Base-by-base conservation (phyloP, 225 moss, liverwort and hornwort species). In the Rhytidiadelphus loreus region DNA sequence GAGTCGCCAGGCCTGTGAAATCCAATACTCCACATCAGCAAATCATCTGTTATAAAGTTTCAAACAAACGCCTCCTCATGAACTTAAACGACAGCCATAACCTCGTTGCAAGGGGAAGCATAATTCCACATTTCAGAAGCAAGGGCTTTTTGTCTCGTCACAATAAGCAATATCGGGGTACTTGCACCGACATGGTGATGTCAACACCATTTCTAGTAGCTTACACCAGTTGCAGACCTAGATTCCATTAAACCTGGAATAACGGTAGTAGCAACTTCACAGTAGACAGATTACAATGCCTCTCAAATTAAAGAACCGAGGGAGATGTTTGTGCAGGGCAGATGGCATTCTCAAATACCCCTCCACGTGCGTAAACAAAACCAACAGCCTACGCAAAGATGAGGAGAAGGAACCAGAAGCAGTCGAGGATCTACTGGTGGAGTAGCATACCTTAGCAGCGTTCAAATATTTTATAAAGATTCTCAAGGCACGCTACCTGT, bases 401-500 rank as follows among this genome's bases (percentile, higher is more conserved):
- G 65, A 79, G 43, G 71, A 77, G 71, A 74, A 81, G 59, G 53
- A 68, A 56, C 61, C 44, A 80, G 81, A 87, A 86, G 77, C 70
- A 88, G 72, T 82, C n/a, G 84, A 79, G 41, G 29, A 74, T 56
- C 69, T 81, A 29, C 57, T 28, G 29, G 84, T 53, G 59, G 68
- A 75, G 70, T 43, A 74, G 85, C 69, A 66, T 79, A 92, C 92
- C 93, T 94, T 85, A 95, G 87, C 95, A 95, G 72, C 95, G 94
- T 87, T 95, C 95, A 43, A 95, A 95, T 87, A 95, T 94, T 87
- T 95, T 95, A 88, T 44, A 95, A 56, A 95, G 93, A 85, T 95
- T 95, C 90, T 95, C 95, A 29, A 95, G 90, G 81, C 93, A 94
- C 68, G 94, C 95, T 86, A 94, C 87, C 95, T 95, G 83, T 39